phyloP scores from a whole-genome alignment of 2,329 filamentous ascomycete genomes.

The Xylaria multiplex region DNA sequence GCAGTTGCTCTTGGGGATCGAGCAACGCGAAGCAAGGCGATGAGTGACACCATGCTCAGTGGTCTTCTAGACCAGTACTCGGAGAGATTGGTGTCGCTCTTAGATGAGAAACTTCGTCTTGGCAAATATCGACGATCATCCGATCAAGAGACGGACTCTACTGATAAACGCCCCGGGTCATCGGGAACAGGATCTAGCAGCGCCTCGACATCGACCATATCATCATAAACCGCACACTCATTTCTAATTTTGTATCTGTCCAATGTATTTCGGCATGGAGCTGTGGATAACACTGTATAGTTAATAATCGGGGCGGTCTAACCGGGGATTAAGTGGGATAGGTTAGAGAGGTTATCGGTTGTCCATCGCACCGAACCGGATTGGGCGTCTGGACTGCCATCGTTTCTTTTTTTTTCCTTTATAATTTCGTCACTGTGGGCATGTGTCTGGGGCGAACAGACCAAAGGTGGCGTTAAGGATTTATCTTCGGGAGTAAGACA shows the following conservation, averaged over 20 bases:
- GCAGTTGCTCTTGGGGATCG: slow-evolving; percentile 68
- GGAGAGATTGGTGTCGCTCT: slow-evolving; percentile 73
- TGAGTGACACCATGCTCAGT: slow-evolving; percentile 68
- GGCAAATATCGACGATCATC: slow-evolving; percentile 30
- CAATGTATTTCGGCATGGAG: slow-evolving; percentile 31
- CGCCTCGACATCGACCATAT: slow-evolving; percentile 38
- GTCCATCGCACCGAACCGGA: slow-evolving; percentile 1
- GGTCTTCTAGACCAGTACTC: slow-evolving; percentile 80
- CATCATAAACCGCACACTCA: slow-evolving; percentile 39
- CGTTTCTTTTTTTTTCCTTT: not conserved
- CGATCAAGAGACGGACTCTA: slow-evolving; percentile 34
- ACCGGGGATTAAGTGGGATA: slow-evolving; percentile 13
- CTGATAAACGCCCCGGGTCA: slow-evolving; percentile 35
- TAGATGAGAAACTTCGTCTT: slow-evolving; percentile 75
- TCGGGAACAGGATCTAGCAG: slow-evolving; percentile 40
- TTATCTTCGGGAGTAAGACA: slow-evolving; percentile 19
- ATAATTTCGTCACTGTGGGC: not conserved
- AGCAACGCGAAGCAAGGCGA: slow-evolving; percentile 62
- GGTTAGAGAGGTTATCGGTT: slow-evolving; percentile 20
- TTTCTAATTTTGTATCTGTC: slow-evolving; percentile 39
- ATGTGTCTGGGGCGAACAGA: slow-evolving; percentile 31
- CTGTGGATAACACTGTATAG: slow-evolving; percentile 29
- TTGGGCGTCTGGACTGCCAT: slow-evolving; percentile 17
- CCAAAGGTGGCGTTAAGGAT: slow-evolving; percentile 32
- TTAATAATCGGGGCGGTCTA: slow-evolving; percentile 18